These are phyloP conservation scores for Serendipita indica DNA, from an alignment of 768 basidiomycete species.

Conservation along the genomic window DNA sequence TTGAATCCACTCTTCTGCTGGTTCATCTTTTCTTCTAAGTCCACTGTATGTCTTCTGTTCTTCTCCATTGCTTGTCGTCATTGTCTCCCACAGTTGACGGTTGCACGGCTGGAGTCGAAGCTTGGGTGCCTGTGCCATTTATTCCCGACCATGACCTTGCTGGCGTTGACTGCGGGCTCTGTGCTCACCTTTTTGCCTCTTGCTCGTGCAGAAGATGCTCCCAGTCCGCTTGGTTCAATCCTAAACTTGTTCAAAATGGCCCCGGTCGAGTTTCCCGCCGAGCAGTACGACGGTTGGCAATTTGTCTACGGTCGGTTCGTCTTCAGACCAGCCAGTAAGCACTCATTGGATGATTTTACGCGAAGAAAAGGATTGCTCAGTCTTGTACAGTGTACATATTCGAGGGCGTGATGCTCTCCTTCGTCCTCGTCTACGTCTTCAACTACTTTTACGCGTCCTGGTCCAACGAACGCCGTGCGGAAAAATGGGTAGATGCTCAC, in stretches of 20 bases:
- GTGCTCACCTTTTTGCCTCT: neutral
- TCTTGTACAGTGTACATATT: slow-evolving; percentile 40
- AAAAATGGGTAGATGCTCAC: slow-evolving; percentile 49
- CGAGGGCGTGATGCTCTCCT: slow-evolving; percentile 44
- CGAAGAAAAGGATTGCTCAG: slow-evolving; percentile 1
- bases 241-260: slow-evolving; percentile 27
- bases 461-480: slow-evolving; percentile 44
- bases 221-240: neutral
- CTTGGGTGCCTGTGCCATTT: too few species aligned
- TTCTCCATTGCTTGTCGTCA: neutral
- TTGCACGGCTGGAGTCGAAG: too few species aligned
- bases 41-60: neutral
- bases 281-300: slow-evolving; percentile 59
- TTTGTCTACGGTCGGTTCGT: slow-evolving; percentile 59
- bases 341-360: neutral
- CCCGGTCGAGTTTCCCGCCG: slow-evolving; percentile 34
- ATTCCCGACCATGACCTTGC: too few species aligned
- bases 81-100: too few species aligned
- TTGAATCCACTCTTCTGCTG: neutral
- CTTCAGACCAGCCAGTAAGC: slow-evolving; percentile 66
- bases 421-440: slow-evolving; percentile 39
- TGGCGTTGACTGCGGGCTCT: neutral
- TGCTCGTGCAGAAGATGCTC: neutral
- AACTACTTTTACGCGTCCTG: slow-evolving; percentile 46
- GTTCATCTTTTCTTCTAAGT: neutral